phyloP scores from a whole-genome alignment of 2,329 filamentous ascomycete genomes.

The Colletotrichum trifolii region DNA sequence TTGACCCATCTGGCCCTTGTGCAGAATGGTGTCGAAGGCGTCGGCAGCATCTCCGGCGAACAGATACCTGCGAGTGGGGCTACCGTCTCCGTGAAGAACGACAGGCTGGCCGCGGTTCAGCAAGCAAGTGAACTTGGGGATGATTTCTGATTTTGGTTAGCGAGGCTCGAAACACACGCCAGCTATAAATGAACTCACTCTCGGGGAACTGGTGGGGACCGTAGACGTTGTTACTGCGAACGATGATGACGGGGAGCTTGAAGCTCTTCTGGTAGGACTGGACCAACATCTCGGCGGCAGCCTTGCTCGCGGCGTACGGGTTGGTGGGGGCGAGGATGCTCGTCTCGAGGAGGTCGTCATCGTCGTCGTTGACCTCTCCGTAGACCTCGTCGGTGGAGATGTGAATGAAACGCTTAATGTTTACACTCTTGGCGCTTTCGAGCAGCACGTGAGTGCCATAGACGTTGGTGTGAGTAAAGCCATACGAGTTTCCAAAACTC shows the following conservation, averaged over 20 bases:
- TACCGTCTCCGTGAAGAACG: slow-evolving; percentile 81
- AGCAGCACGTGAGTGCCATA: slow-evolving; percentile 86
- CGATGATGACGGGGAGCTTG: slow-evolving; percentile 82
- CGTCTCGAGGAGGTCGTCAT: slow-evolving; percentile 77
- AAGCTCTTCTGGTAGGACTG: slow-evolving; percentile 88
- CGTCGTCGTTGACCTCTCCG: slow-evolving; percentile 79
- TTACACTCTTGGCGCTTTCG: slow-evolving; percentile 79
- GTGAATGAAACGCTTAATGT: slow-evolving; percentile 80
- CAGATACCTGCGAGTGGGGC: slow-evolving; percentile 79
- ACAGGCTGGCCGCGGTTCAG: slow-evolving; percentile 74
- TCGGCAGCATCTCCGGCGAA: slow-evolving; percentile 84
- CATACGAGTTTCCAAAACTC: slow-evolving; percentile 84
- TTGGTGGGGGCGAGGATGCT: slow-evolving; percentile 84
- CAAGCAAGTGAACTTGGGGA: slow-evolving; percentile 82
- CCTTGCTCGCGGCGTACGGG: slow-evolving; percentile 84
- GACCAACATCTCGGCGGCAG: slow-evolving; percentile 87
- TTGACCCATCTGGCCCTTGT: slow-evolving; percentile 78
- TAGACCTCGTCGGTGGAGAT: slow-evolving; percentile 90
- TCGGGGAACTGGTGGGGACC: slow-evolving; percentile 87
- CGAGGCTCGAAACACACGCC: neutral
- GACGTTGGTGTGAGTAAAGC: slow-evolving; percentile 84
- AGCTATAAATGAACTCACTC: slow-evolving; percentile 63
- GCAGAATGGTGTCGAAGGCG: slow-evolving; percentile 85
- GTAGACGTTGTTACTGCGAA: slow-evolving; percentile 87
- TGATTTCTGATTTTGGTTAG: slow-evolving; percentile 71